Base-by-base conservation (phyloP, 768 basidiomycete genomes). In the Trametes villosa region DNA sequence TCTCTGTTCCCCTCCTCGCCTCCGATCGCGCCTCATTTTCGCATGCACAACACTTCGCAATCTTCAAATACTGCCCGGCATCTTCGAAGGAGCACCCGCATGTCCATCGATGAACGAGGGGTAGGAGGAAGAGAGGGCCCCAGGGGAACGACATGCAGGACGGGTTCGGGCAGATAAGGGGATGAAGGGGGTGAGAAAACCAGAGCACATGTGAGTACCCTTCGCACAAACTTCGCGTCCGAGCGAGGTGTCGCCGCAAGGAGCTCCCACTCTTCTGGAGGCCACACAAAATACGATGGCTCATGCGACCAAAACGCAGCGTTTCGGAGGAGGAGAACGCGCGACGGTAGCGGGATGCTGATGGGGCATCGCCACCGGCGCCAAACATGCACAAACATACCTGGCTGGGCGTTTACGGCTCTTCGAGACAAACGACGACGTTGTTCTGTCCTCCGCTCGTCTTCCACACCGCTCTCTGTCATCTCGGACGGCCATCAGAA, bases 401-500 rank as follows among this genome's bases (percentile, higher is more conserved):
- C 46, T 54, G 53, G 59, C 40, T 26, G 53, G 38, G 59, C 59
- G 59, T 50, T 49, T 60, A 60, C 29, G 30, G 3, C 30, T 50
- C 59, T 60, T 53, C 51, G 58, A 57, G 58, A 59, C 58, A 59
- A 53, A 53, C 58, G 58, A 53, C 50, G 49, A 46, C 44, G 42
- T 59, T 59, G 42, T 59, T 52, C 58, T 30, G 58, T 52, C 34
- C 50, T 46, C 50, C 38, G 9, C 50, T 27, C 38, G 56, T 26
- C 50, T 38, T 57, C 38, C 20, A 46, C 47, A 15, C 30, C 7
- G n/a, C 11, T 31, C 40, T 50, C 29, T 15, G 56, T 26, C 13
- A 20, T 48, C 30, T 27, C 22, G 24, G 29, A 49, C 47, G 36
- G n/a, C 29, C 27, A 24, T 33, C 15, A 31, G 22, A n/a, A 4